A percentile compares a stretch with the other conserved stretches of the same genome.
phyloP scores from a whole-genome alignment of 495 filamentous ascomycete species.

The Talaromyces nanjingensis region DNA sequence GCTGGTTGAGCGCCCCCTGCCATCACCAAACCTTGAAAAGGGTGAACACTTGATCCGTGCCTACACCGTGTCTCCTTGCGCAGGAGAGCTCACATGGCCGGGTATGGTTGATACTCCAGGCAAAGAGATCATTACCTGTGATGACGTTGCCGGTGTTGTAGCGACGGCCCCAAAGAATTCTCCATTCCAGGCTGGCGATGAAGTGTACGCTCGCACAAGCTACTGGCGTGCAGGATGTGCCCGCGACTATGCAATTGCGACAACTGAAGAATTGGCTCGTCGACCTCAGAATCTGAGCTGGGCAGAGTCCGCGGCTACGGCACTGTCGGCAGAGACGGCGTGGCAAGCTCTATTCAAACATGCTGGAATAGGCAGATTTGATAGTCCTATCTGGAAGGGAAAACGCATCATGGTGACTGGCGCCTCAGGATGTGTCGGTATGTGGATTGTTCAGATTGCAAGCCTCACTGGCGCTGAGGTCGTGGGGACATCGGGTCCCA shows the following conservation, averaged over 20 bases:
- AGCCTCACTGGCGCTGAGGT: slow-evolving; percentile 31
- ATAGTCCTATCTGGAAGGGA: slow-evolving; percentile 14
- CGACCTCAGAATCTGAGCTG: slow-evolving; percentile 33
- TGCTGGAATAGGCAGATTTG: slow-evolving; percentile 16
- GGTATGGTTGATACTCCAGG: slow-evolving; percentile 7
- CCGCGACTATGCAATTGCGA: slow-evolving; percentile 37
- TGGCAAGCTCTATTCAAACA: slow-evolving; percentile 48
- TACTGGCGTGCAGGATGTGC: slow-evolving; percentile 34
- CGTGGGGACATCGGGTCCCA: slow-evolving; percentile 32
- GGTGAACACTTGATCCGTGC: slow-evolving; percentile 47
- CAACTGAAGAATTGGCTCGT: slow-evolving; percentile 35
- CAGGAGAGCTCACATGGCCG: slow-evolving; percentile 48
- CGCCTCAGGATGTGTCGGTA: slow-evolving; percentile 47
- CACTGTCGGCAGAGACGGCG: slow-evolving; percentile 41
- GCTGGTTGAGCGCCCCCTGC: slow-evolving; percentile 14
- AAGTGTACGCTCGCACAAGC: slow-evolving; percentile 43
- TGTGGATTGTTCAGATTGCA: slow-evolving; percentile 52
- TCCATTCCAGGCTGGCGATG: slow-evolving; percentile 36
- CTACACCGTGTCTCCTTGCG: slow-evolving; percentile 40
- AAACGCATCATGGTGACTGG: slow-evolving; percentile 42
- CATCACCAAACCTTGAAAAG: slow-evolving; percentile 13
- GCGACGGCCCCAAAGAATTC: slow-evolving; percentile 34
- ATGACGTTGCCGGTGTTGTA: slow-evolving; percentile 44
- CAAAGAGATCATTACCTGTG: slow-evolving; percentile 37
- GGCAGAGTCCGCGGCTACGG: slow-evolving; percentile 38